Base-by-base conservation (phyloP, 2,329 filamentous ascomycete genomes). In the Botrytis byssoidea region DNA sequence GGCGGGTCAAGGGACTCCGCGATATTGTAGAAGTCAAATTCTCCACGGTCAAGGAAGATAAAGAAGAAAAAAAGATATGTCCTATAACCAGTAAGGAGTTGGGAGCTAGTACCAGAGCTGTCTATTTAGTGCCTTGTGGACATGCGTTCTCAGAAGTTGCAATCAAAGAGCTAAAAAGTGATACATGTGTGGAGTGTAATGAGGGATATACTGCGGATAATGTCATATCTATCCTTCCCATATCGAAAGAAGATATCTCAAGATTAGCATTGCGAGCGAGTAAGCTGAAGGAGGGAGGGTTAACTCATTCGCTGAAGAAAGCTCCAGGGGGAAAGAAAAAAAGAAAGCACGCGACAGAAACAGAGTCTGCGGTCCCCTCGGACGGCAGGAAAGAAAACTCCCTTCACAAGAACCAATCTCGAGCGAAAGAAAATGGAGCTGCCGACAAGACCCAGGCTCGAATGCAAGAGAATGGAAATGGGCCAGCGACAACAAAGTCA, bases 71-170 rank as follows among this genome's bases (percentile, higher is more conserved):
- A 73, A 95, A 91, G 88, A 88, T 93, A 42, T 99, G 96, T 80
- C 95, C 95, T 0, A 88, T 98, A 72, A 97, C 95, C 2, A 89
- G 92, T 79, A 97, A 97, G 81, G 91, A 92, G 81, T 84, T 99
- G 37, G 96, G 96, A 0, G 90, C 94, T 0, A 86, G 87, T 8
- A 90, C 91, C 25, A 95, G 92, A 82, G 88, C 94, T 0, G 93
- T 97, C 1, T 99, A 98, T 79, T 80, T 99, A 4, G 93, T 98
- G 7, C 96, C 96, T 0, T 99, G 96, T 79, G 97, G 96, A 0
- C 97, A 99, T 85, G 95, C 93, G 0, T 98, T 98, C 83, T 91
- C 93, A 0, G 94, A 97, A 75, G 90, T 90, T 71, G 94, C 94
- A 12, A 91, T 98, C 77, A 92, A 91, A 77, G 93, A 96, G 82